Evolutionary conservation across 2,329 filamentous ascomycete genomes (phyloP).

Genomic region (Aureobasidium lini): DNA sequence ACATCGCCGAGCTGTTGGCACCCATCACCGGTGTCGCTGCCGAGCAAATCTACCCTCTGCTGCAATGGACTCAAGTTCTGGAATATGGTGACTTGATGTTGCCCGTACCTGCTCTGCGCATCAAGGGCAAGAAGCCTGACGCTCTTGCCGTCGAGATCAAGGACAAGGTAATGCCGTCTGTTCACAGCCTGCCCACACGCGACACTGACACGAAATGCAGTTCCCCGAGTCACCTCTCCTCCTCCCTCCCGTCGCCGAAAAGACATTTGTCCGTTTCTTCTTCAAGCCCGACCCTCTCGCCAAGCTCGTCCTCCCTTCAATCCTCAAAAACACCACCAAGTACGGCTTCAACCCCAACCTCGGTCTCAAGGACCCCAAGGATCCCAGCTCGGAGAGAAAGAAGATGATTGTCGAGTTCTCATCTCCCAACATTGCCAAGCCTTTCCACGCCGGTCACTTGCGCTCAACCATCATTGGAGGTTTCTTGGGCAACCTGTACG

Average conservation of each 20-base stretch:
- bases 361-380: slow-evolving; percentile 54
- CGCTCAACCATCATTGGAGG: slow-evolving; percentile 71
- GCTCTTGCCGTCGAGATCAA: slow-evolving; percentile 50
- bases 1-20: slow-evolving; percentile 62
- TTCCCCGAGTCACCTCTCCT: slow-evolving; percentile 70
- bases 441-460: slow-evolving; percentile 68
- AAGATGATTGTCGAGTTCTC: slow-evolving; percentile 73
- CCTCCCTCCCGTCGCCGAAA: slow-evolving; percentile 58
- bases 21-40: slow-evolving; percentile 63
- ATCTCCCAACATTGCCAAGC: slow-evolving; percentile 80
- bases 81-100: slow-evolving; percentile 79
- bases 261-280: slow-evolving; percentile 71
- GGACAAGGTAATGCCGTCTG: slow-evolving; percentile 30
- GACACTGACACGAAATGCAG: slow-evolving; percentile 31
- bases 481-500: slow-evolving; percentile 63
- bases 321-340: slow-evolving; percentile 52
- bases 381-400: slow-evolving; percentile 56
- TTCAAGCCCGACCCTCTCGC: slow-evolving; percentile 64
- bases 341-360: slow-evolving; percentile 58
- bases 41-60: slow-evolving; percentile 62
- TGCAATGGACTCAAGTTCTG: slow-evolving; percentile 71
- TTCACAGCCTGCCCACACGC: background rate
- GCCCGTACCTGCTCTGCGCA: slow-evolving; percentile 68
- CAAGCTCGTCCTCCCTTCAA: slow-evolving; percentile 59
- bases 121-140: slow-evolving; percentile 58